Conservation (phyloP, 306 rosid genomes). For the Rosa rugosa region DNA sequence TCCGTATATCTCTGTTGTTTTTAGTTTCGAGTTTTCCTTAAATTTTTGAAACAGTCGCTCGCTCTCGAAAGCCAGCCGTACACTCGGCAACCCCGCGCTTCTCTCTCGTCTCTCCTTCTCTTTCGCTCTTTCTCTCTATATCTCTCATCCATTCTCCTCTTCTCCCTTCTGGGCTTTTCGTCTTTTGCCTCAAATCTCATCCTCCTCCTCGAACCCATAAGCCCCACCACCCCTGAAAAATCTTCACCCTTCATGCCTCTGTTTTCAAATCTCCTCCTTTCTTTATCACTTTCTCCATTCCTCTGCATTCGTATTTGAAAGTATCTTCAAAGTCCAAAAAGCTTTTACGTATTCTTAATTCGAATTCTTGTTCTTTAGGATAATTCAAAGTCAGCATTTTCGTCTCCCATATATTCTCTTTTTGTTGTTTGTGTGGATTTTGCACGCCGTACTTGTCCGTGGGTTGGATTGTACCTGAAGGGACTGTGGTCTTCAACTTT, state of each 20-base stretch:
- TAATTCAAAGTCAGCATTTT: conserved; percentile 42
- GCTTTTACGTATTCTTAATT: background rate
- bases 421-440: conserved; percentile 25
- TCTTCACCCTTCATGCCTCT: no score
- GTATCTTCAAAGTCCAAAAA: conserved; percentile 27
- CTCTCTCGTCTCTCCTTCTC: background rate
- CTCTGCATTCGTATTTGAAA: conserved; percentile 25
- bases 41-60: conserved; percentile 1
- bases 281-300: conserved; percentile 18
- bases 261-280: no score
- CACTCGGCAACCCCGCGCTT: conserved; percentile 15
- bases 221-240: background rate
- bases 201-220: background rate
- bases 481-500: background rate
- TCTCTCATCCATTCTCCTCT: background rate
- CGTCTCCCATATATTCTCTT: conserved; percentile 6
- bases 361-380: background rate
- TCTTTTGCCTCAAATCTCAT: background rate
- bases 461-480: conserved; percentile 35
- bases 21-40: background rate
- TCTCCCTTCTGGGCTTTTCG: background rate
- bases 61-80: conserved; percentile 11
- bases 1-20: background rate
- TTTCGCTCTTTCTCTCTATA: background rate
- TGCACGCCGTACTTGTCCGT: conserved; percentile 29